These are phyloP conservation scores for Citrus glauca DNA, from an alignment of 345 rosid genomes.

Conservation along the genomic window DNA sequence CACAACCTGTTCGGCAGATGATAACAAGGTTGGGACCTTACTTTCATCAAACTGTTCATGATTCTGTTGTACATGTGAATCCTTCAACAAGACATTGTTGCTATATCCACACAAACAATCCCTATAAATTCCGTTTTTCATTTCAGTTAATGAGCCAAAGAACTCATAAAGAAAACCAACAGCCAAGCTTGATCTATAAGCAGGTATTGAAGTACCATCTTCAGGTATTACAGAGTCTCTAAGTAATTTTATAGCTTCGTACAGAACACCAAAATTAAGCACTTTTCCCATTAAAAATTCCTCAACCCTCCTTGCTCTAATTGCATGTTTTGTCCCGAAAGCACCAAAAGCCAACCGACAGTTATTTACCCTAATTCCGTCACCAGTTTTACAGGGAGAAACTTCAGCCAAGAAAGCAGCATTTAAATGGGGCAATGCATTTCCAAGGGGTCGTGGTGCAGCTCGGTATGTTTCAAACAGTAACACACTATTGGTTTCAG, in stretches of 20 bases:
- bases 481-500: conserved; percentile 24
- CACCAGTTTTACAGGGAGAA: conserved; percentile 30
- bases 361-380: conserved; percentile 34
- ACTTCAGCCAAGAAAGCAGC: conserved; percentile 79
- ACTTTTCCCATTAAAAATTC: conserved; percentile 49
- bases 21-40: conserved; percentile 36
- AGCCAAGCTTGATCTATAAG: conserved; percentile 76
- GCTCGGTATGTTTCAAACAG: conserved; percentile 84
- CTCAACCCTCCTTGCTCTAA: conserved; percentile 66
- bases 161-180: conserved; percentile 70
- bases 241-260: conserved; percentile 54
- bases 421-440: conserved; percentile 69
- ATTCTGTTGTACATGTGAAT: conserved; percentile 8
- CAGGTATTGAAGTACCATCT: conserved; percentile 37
- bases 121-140: conserved; percentile 6
- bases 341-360: conserved; percentile 79
- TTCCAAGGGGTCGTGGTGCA: conserved; percentile 75
- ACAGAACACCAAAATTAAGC: conserved; percentile 40
- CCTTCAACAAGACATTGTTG: conserved; percentile 1
- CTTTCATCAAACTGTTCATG: conserved; percentile 7
- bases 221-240: conserved; percentile 48
- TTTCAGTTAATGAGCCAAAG: conserved; percentile 39
- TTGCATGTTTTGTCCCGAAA: conserved; percentile 67
- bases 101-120: conserved; percentile 12
- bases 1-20: conserved; percentile 58